Evolutionary conservation across 345 rosid genomes (phyloP).

Genomic region (Boechera stricta): DNA sequence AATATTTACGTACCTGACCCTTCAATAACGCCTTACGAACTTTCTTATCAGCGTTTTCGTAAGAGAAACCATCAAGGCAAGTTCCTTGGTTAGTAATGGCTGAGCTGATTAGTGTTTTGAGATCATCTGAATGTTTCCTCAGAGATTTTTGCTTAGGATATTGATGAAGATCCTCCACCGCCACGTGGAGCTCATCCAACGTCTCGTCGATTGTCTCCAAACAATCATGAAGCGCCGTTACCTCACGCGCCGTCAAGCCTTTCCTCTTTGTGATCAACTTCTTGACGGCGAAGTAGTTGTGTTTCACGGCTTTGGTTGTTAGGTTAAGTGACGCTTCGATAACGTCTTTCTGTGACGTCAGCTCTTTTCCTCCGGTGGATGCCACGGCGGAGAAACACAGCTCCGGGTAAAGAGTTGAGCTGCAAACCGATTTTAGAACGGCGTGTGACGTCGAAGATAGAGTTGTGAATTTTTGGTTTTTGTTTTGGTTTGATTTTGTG

Average conservation of each 20-base stretch:
- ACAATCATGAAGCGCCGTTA: constrained; percentile 81
- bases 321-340: constrained; percentile 52
- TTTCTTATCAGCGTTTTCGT: constrained; percentile 57
- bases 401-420: constrained; percentile 60
- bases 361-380: constrained; percentile 17
- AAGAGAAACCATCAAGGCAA: constrained; percentile 84
- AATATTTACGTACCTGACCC: constrained; percentile 48
- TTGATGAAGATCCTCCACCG: constrained; percentile 54
- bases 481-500: constrained; percentile 28
- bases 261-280: constrained; percentile 32
- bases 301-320: constrained; percentile 45
- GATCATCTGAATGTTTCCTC: constrained; percentile 69
- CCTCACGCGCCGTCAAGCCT: constrained; percentile 59
- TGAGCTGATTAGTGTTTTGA: constrained; percentile 78
- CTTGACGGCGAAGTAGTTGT: constrained; percentile 46
- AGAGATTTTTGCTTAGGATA: constrained; percentile 67
- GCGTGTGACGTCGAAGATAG: constrained; percentile 40
- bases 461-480: constrained; percentile 13
- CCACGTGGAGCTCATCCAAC: constrained; percentile 69
- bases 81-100: constrained; percentile 88
- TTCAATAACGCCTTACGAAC: constrained; percentile 48
- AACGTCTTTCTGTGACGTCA: constrained; percentile 50
- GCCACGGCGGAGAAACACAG: constrained; percentile 64
- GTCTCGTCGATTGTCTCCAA: constrained; percentile 77
- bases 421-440: constrained; percentile 54